These are phyloP conservation scores for Patellifolia procumbens DNA, from an alignment of 179 eudicot genomes.

Conservation along the genomic window DNA sequence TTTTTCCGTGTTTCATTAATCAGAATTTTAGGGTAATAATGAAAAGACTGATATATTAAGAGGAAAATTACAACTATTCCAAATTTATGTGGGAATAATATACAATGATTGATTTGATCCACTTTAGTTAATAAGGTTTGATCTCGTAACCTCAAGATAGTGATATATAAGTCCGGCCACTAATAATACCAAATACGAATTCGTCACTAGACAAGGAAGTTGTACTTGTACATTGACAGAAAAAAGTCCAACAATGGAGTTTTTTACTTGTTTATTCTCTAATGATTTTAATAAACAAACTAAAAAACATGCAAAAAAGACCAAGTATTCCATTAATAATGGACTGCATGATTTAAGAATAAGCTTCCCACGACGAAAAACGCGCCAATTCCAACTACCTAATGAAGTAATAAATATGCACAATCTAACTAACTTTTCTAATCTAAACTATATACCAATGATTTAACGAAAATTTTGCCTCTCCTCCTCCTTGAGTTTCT, in stretches of 20 bases:
- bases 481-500: background rate
- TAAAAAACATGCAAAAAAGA: background rate
- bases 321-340: conserved; percentile 13
- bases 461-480: conserved; percentile 21
- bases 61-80: too few relatives aligned
- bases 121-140: too few relatives aligned
- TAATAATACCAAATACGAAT: too few relatives aligned
- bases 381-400: conserved; percentile 12
- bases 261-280: background rate
- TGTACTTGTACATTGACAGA: background rate
- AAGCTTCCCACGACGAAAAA: conserved; percentile 13
- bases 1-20: too few relatives aligned
- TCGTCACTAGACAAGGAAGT: background rate
- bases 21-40: too few relatives aligned
- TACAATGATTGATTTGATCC: too few relatives aligned
- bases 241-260: conserved; percentile 15
- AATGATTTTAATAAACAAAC: background rate
- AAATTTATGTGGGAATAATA: too few relatives aligned
- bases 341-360: conserved; percentile 10
- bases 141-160: too few relatives aligned
- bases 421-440: background rate
- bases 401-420: background rate
- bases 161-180: too few relatives aligned
- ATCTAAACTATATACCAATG: conserved; percentile 14
- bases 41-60: too few relatives aligned